Base-by-base conservation (phyloP, 345 rosid species). In the Toxicodendron radicans region DNA sequence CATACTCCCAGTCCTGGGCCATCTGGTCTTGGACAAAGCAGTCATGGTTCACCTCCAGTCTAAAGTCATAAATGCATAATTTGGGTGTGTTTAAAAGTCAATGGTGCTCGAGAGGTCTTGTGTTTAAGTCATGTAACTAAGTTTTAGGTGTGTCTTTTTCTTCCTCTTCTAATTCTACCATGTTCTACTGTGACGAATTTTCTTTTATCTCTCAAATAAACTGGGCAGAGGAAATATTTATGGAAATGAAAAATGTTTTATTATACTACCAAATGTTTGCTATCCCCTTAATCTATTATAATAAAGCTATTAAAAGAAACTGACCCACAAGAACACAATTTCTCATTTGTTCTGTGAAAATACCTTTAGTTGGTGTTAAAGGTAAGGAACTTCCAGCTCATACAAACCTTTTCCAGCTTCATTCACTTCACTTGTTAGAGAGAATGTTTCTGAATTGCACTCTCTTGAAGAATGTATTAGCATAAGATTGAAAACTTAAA, bases 1-100 rank as follows among this genome's bases (percentile, higher is more conserved):
- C 72, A 46, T 72, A 76, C 74, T 71, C 86, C 81, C 24, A 88
- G 91, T 78, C 86, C 92, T 2, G 80, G 89, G 62, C 85, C 86
- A 41, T 87, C 92, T 3, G 73, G 41, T n/a, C 87, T 82, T 38
- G 85, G 88, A 68, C 79, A 79, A 70, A 66, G 68, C 76, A 48
- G 64, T 49, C 65, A 21, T 8, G 78, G 74, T 76, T 85, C 86
- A 45, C 72, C 83, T 24, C 75, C 84, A 49, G 43, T 66, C 78
- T 86, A 69, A 81, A 78, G 21, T 63, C 71, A 17, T 38, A 4
- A 51, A 64, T 51, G 48, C 66, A 35, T 61, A 46, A 38, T 57
- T 62, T 56, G 71, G 53, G 68, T 59, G 65, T 46, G 78, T 79
- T 79, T 69, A 69, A 52, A 74, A 49, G 76, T 78, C 78, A 49